A percentile compares a stretch with the other conserved stretches of the same genome.
phyloP scores from a whole-genome alignment of 2,329 filamentous ascomycete species.

The Penicillium decumbens region DNA sequence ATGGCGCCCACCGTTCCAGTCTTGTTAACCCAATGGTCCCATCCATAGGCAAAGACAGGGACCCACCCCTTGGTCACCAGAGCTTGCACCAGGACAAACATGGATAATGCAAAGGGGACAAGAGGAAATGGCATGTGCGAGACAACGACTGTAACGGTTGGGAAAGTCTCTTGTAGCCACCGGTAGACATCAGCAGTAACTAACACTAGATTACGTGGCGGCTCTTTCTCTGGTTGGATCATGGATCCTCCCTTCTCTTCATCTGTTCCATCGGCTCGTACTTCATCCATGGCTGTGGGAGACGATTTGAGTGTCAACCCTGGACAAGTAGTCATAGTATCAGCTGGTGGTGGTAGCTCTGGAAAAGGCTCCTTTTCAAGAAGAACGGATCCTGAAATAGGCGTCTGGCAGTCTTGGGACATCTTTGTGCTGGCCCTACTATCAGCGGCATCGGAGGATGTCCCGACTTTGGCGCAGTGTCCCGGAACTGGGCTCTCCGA shows the following conservation, averaged over 20 bases:
- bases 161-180: constrained; percentile 68
- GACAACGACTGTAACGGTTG: constrained; percentile 62
- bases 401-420: neutral
- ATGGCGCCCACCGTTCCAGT: constrained; percentile 66
- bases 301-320: neutral
- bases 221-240: constrained; percentile 12
- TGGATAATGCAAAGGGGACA: constrained; percentile 66
- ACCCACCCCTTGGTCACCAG: constrained; percentile 72
- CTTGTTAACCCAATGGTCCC: constrained; percentile 66
- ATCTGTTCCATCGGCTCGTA: constrained; percentile 16
- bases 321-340: neutral
- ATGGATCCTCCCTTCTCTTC: constrained; percentile 28
- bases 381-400: constrained; percentile 3
- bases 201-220: constrained; percentile 50
- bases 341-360: neutral
- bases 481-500: neutral
- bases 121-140: constrained; percentile 63
- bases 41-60: constrained; percentile 65
- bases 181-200: constrained; percentile 43
- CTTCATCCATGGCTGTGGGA: constrained; percentile 2
- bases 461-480: neutral
- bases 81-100: constrained; percentile 71
- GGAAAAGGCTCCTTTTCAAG: constrained; percentile 11
- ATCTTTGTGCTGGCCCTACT: neutral
- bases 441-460: neutral